Conservation (phyloP, 2,329 filamentous ascomycete species). For the Diaporthe nobilis region DNA sequence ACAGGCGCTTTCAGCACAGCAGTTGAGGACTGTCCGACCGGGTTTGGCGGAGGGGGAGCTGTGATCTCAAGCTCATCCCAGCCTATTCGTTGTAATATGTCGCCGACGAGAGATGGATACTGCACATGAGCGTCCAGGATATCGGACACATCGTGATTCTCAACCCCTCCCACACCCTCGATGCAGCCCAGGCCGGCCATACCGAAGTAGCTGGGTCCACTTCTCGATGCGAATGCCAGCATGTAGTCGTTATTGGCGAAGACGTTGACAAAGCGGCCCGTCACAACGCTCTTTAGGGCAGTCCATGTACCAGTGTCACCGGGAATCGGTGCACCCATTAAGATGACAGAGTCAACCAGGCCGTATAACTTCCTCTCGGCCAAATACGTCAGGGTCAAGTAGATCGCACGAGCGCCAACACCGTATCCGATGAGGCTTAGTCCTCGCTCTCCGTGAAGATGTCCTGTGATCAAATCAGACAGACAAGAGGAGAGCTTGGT, state of each 20-base stretch:
- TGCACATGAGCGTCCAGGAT: constrained; percentile 78
- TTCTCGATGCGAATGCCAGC: constrained; percentile 89
- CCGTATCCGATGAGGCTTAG: constrained; percentile 88
- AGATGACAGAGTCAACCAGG: constrained; percentile 84
- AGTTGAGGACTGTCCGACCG: background rate
- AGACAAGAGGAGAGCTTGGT: constrained; percentile 81
- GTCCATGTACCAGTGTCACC: constrained; percentile 81
- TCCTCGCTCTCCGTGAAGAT: constrained; percentile 84
- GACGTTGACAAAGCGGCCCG: constrained; percentile 89
- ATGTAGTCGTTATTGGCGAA: constrained; percentile 91
- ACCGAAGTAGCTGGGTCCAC: constrained; percentile 84
- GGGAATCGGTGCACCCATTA: constrained; percentile 87
- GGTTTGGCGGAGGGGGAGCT: constrained; percentile 4
- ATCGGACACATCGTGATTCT: constrained; percentile 77
- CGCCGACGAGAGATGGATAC: constrained; percentile 77
- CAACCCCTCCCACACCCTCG: constrained; percentile 73
- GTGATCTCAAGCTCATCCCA: constrained; percentile 72
- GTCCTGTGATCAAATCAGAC: constrained; percentile 86
- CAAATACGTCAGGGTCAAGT: constrained; percentile 83
- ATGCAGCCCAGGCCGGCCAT: constrained; percentile 87
- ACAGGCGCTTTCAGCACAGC: constrained; percentile 16
- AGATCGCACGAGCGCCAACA: constrained; percentile 86
- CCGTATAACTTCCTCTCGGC: constrained; percentile 88
- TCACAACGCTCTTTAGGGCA: constrained; percentile 81
- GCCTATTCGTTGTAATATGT: constrained; percentile 75